Conservation (phyloP, 352 stramenopile genomes). For the Globisporangium mamillatum region DNA sequence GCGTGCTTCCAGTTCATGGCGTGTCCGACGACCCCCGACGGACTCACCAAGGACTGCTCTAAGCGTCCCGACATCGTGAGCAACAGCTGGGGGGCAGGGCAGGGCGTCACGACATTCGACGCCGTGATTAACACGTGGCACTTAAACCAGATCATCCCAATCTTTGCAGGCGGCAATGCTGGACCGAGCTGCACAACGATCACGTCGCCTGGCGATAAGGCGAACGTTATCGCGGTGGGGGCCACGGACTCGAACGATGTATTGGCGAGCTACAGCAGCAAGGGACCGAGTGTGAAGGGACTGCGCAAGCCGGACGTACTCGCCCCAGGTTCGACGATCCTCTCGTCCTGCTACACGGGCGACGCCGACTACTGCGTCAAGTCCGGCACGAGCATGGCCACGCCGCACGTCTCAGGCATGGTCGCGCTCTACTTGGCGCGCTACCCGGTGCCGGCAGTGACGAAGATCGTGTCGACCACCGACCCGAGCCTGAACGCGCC, state of each 20-base stretch:
- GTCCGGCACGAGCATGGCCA: slow-evolving; percentile 64
- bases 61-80: slow-evolving; percentile 57
- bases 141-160: slow-evolving; percentile 50
- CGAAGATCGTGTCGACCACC: slow-evolving; percentile 19
- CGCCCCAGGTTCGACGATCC: slow-evolving; percentile 43
- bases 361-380: slow-evolving; percentile 52
- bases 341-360: slow-evolving; percentile 46
- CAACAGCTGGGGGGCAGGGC: slow-evolving; percentile 68
- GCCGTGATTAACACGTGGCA: slow-evolving; percentile 43
- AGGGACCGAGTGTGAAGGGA: slow-evolving; percentile 41
- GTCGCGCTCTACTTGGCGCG: slow-evolving; percentile 51
- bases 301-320: slow-evolving; percentile 52
- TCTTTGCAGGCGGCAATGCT: slow-evolving; percentile 56
- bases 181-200: slow-evolving; percentile 49
- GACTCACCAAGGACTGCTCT: slow-evolving; percentile 34
- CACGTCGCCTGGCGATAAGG: slow-evolving; percentile 46
- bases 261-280: slow-evolving; percentile 50
- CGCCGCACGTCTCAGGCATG: slow-evolving; percentile 54
- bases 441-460: slow-evolving; percentile 24
- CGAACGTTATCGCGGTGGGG: slow-evolving; percentile 60
- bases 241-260: slow-evolving; percentile 45
- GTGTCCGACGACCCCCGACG: slow-evolving; percentile 49
- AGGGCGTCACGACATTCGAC: slow-evolving; percentile 41
- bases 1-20: slow-evolving; percentile 33
- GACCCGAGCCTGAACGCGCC: slow-evolving; percentile 12